phyloP scores from a whole-genome alignment of 2,329 filamentous ascomycete species.

The Whalleya microplaca region DNA sequence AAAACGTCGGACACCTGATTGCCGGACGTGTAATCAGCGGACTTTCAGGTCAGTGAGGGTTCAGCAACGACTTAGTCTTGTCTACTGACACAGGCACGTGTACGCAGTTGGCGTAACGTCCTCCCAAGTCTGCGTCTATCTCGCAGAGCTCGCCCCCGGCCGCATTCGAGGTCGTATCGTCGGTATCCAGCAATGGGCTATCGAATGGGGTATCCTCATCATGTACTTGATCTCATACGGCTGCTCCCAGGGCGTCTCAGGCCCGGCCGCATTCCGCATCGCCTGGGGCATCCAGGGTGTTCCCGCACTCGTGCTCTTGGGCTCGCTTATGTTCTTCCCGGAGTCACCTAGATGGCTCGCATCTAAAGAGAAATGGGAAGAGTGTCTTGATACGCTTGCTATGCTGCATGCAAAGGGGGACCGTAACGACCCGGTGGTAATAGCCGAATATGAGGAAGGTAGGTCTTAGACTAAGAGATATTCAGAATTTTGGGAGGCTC shows the following conservation, averaged over 20 bases:
- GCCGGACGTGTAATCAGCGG: slow-evolving; percentile 62
- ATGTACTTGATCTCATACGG: slow-evolving; percentile 48
- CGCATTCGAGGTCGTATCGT: slow-evolving; percentile 64
- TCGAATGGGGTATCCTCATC: slow-evolving; percentile 66
- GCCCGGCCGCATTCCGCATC: slow-evolving; percentile 59
- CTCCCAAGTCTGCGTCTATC: slow-evolving; percentile 67
- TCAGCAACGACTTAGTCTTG: not conserved
- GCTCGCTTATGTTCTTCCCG: slow-evolving; percentile 60
- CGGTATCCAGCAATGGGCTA: slow-evolving; percentile 72
- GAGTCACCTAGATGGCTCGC: slow-evolving; percentile 61
- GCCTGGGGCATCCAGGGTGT: slow-evolving; percentile 61
- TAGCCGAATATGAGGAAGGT: slow-evolving; percentile 44
- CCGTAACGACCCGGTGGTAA: slow-evolving; percentile 47
- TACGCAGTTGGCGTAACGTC: slow-evolving; percentile 63
- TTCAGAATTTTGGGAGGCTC: too few relatives aligned
- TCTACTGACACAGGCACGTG: not conserved
- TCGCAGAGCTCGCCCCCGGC: slow-evolving; percentile 65
- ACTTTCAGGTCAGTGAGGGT: slow-evolving; percentile 34
- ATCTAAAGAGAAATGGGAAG: slow-evolving; percentile 50
- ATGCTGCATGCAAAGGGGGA: slow-evolving; percentile 16
- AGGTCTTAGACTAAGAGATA: not conserved
- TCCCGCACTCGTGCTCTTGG: slow-evolving; percentile 45
- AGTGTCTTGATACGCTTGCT: slow-evolving; percentile 27
- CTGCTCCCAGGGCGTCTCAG: slow-evolving; percentile 58
- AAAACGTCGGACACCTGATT: slow-evolving; percentile 57